Base-by-base conservation (phyloP, 768 basidiomycete species). In the Lactifluus echinatus region DNA sequence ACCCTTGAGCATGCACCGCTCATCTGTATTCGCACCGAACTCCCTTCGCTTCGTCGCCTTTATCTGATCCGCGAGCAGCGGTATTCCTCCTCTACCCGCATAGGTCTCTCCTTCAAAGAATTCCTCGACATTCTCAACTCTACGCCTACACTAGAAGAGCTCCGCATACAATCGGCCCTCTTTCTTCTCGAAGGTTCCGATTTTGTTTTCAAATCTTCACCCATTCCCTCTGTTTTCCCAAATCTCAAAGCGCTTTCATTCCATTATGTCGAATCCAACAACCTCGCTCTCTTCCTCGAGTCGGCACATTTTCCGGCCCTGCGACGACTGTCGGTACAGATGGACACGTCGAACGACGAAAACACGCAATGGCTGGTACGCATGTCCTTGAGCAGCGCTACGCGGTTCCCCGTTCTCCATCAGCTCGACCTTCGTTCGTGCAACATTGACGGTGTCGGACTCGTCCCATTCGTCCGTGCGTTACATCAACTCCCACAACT, bases 371-470 rank as follows among this genome's bases (percentile, higher is more conserved):
- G 69, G 70, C 65, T 71, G 15, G 59, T 56, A 29, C 65, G 61
- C 44, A 48, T 69, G 44, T 58, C 69, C 8, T 50, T 59, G 21
- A 53, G 49, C 37, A 61, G 63, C 10, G 55, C 58, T 1, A 31
- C 54, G 28, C 67, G 60, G 2, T 63, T 68, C 52, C 66, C 64
- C 14, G 46, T 57, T 15, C 60, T 70, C 6, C 66, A 64, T 44
- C 56, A 65, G 7, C 67, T 71, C 33, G 66, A 71, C 50, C 65
- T 71, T 3, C 66, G 68, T 21, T 61, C 66, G 12, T 70, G 67
- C 59, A 65, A 64, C 55, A 56, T 71, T 51, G 66, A 64, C 31
- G 70, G 70, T n/a, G 62, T 65, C 23, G 64, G 65, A 11, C 60
- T 70, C n/a, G 64, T 65, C 15, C 67, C 69, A 1, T 66, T 70